phyloP scores from a whole-genome alignment of 768 basidiomycete species.

The Calocera viscosa region DNA sequence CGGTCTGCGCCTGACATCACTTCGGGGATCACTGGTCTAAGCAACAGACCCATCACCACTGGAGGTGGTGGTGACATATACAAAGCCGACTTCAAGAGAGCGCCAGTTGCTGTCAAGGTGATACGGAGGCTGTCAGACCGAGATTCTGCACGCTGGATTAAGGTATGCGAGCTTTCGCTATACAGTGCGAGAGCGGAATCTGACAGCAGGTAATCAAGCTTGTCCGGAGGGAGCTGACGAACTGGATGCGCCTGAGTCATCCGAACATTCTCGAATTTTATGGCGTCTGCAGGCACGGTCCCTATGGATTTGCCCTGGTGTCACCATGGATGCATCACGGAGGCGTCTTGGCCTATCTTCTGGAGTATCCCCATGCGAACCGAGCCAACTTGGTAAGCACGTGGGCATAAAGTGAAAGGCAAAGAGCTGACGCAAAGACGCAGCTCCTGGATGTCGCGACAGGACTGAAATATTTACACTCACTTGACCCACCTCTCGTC shows the following conservation, averaged over 20 bases:
- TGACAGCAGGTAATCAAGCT: too few species aligned
- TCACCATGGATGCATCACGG: neutral
- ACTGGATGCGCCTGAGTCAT: neutral
- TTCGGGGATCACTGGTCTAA: too few species aligned
- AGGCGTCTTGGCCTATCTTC: neutral
- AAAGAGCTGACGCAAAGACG: neutral
- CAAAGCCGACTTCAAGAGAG: too few species aligned
- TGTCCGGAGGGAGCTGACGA: neutral
- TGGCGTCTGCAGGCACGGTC: neutral
- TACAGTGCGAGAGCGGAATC: too few species aligned
- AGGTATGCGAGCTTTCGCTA: too few species aligned
- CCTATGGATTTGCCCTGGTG: neutral
- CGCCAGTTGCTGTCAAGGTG: too few species aligned
- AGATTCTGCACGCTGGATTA: too few species aligned
- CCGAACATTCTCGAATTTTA: neutral
- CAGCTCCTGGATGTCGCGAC: neutral
- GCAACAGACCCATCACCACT: too few species aligned
- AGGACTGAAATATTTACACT: neutral
- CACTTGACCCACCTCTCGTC: neutral
- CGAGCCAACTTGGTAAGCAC: neutral
- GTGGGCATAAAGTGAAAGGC: too few species aligned
- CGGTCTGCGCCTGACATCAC: too few species aligned
- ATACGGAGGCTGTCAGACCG: too few species aligned
- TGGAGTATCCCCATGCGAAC: neutral
- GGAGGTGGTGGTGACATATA: too few species aligned